Base-by-base conservation (phyloP, 202 grass and related monocot genomes). In the Elaeis oleifera region DNA sequence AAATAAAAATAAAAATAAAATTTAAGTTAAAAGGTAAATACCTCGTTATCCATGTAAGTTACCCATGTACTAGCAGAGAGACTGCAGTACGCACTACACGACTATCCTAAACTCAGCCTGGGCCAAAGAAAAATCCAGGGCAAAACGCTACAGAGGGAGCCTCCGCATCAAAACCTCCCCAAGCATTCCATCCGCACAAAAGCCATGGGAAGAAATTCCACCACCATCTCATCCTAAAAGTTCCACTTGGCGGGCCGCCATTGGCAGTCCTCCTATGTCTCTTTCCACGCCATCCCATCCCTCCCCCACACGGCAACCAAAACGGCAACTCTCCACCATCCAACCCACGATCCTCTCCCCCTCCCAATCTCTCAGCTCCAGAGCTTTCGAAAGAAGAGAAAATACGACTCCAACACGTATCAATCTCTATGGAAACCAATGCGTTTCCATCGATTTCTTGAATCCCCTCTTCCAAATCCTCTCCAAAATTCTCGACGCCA, bases 201-300 rank as follows among this genome's bases (percentile, higher is more conserved):
- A 49, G 23, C 44, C 13, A 51, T 26, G 62, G 56, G 32, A 81
- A 63, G 21, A 50, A 51, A 74, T 24, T 53, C 32, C 36, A 68
- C 63, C 23, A 73, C 57, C 23, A 0, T 60, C 79, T 83, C 20
- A 96, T 88, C 79, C 60, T 57, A 4, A 24, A 23, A 51, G 24
- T 31, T 56, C 80, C 27, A 79, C 77, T 56, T 77, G 90, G 59
- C 80, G 19, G 49, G 0, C 4, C 44, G 11, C 21, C n/a, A 71
- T 67, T 86, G 3, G 85, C 1, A 5, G 4, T 0, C 5, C 0
- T 6, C 52, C 19, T 27, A 58, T 2, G 4, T 60, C 36, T 51
- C 24, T 59, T 67, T 54, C 76, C 76, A 79, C 25, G 53, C 64
- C 85, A 83, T 50, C 61, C 61, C 36, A 44, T 64, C 48, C 61